Percentiles rank a stretch among this genome's conserved stretches.
These are phyloP conservation scores for Vaccinium corymbosum DNA, from an alignment of 148 eudicot species.

Conservation along the genomic window DNA sequence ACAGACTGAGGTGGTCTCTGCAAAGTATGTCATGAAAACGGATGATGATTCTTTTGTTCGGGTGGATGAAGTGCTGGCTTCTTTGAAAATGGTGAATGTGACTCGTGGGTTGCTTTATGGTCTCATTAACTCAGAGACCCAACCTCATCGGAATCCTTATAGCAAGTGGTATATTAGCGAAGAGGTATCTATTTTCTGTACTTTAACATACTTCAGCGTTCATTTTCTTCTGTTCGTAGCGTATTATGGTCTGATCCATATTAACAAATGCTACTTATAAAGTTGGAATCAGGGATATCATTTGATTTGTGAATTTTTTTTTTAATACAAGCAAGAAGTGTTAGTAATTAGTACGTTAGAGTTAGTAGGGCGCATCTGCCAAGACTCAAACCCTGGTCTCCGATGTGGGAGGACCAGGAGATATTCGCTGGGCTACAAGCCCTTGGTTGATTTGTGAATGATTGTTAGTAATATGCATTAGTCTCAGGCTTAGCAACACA, in stretches of 20 bases:
- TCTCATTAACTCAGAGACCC: conserved; percentile 75
- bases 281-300: background rate
- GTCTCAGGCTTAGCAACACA: background rate
- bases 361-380: no score
- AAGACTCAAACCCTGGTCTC: no score
- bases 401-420: no score
- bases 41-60: conserved; percentile 99
- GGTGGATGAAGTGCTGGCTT: conserved; percentile 76
- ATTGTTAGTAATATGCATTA: background rate
- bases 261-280: background rate
- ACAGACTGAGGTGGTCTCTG: conserved; percentile 80
- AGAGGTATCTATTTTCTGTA: conserved; percentile 43
- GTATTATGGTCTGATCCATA: background rate
- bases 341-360: no score
- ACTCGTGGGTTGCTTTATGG: conserved; percentile 83
- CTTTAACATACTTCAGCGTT: background rate
- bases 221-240: background rate
- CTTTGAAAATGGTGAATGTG: conserved; percentile 55
- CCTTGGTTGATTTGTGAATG: background rate
- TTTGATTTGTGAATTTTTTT: background rate
- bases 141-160: conserved; percentile 77
- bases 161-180: conserved; percentile 93
- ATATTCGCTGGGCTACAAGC: no score
- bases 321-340: no score
- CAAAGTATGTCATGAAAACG: conserved; percentile 90